phyloP scores from a whole-genome alignment of 164 flowering plant genomes.

The Vitis riparia region DNA sequence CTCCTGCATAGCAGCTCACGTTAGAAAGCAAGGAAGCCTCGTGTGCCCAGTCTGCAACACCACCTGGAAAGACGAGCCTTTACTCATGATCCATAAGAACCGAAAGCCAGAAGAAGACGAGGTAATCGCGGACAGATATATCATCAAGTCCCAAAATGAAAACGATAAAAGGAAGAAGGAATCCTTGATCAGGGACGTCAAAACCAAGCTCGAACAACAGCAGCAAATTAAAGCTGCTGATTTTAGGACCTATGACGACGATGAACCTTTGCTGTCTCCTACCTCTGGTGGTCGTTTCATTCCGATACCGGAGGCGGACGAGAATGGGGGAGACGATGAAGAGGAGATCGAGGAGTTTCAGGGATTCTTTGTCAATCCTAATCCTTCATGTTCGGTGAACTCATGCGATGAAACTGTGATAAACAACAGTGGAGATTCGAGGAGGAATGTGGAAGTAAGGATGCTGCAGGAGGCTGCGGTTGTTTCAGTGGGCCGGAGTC shows the following conservation, averaged over 20 bases:
- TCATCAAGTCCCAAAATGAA: constrained; percentile 13
- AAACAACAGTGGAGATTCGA: constrained; percentile 9
- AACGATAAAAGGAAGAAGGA: constrained; percentile 17
- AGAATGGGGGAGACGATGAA: constrained; percentile 33
- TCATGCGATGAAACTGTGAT: constrained; percentile 11
- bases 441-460: constrained; percentile 46
- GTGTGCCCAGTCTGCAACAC: constrained; percentile 79
- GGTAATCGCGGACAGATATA: not conserved
- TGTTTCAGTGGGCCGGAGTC: constrained; percentile 43
- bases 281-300: constrained; percentile 36
- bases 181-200: constrained; percentile 11
- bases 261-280: constrained; percentile 70
- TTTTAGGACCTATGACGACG: constrained; percentile 60
- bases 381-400: constrained; percentile 19
- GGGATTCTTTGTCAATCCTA: constrained; percentile 67
- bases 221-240: constrained; percentile 11
- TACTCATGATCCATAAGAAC: constrained; percentile 60
- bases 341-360: constrained; percentile 61
- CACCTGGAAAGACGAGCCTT: constrained; percentile 78
- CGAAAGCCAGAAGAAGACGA: not conserved
- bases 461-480: constrained; percentile 66
- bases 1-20: constrained; percentile 82
- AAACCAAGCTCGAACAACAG: not conserved
- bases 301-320: constrained; percentile 72
- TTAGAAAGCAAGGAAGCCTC: constrained; percentile 47